Evolutionary conservation across 140 eudicot species (phyloP).

Genomic region (Cichorium intybus): DNA sequence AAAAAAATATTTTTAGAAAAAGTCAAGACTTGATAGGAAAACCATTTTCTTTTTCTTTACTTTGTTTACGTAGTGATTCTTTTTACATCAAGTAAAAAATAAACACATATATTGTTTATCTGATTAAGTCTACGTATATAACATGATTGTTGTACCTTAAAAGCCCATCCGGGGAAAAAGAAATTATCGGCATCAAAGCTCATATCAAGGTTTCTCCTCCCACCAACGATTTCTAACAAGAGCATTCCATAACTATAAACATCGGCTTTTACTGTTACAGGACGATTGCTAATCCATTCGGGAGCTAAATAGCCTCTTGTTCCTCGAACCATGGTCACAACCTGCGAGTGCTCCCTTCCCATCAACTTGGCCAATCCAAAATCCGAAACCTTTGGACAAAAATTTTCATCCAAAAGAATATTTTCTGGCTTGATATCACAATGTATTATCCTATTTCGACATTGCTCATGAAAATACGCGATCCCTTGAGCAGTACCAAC

Average conservation of each 20-base stretch:
- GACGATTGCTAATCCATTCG: conserved; percentile 95
- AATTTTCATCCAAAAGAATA: conserved; percentile 78
- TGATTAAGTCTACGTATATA: no score
- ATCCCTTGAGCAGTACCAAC: conserved; percentile 93
- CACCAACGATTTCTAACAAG: conserved; percentile 84
- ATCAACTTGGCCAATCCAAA: conserved; percentile 91
- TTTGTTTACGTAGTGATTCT: no score
- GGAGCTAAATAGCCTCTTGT: conserved; percentile 97
- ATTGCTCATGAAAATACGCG: conserved; percentile 95
- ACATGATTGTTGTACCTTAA: conserved; percentile 49
- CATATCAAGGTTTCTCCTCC: conserved; percentile 95
- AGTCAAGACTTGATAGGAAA: no score
- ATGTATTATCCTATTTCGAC: conserved; percentile 86
- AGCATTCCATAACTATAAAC: conserved; percentile 99
- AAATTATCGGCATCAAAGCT: conserved; percentile 67
- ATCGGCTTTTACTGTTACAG: conserved; percentile 94
- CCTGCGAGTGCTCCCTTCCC: conserved; percentile 94
- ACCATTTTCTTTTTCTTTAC: no score
- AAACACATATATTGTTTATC: no score
- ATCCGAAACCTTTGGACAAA: conserved; percentile 90
- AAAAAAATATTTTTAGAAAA: no score
- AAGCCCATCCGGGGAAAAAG: conserved; percentile 98
- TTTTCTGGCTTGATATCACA: conserved; percentile 98
- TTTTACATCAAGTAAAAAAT: no score
- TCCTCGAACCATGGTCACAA: conserved; percentile 97